Percentiles rank a stretch among this genome's conserved stretches.
These are phyloP conservation scores for Ophiostoma triangulosporum DNA, from an alignment of 2,329 filamentous ascomycete genomes.

Conservation along the genomic window DNA sequence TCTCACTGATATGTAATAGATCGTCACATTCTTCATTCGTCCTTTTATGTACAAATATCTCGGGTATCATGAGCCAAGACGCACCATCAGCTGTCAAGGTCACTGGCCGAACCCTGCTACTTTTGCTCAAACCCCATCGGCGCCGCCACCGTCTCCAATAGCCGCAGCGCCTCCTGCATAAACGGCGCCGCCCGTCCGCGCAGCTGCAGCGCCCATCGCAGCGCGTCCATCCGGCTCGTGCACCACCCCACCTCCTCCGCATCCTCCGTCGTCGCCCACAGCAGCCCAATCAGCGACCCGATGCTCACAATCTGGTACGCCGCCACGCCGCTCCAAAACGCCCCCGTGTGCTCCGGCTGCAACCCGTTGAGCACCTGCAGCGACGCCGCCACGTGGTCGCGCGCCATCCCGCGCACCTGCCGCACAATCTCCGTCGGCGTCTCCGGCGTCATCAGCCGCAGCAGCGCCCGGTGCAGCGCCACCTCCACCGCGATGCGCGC, in stretches of 20 bases:
- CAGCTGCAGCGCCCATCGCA: not conserved
- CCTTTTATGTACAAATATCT: no score
- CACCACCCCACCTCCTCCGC: slow-evolving; percentile 1
- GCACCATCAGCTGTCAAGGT: no score
- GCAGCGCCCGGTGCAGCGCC: slow-evolving; percentile 1
- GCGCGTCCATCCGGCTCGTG: slow-evolving; percentile 1
- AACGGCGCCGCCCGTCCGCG: not conserved
- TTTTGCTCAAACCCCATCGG: not conserved
- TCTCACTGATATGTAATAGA: no score
- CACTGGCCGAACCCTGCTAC: not conserved
- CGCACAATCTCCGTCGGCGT: not conserved
- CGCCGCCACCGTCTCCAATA: not conserved
- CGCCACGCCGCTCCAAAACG: not conserved
- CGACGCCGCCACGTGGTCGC: not conserved
- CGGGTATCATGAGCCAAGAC: not conserved
- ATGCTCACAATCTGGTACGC: slow-evolving; percentile 1
- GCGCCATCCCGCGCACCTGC: not conserved
- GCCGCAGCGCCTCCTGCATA: slow-evolving; percentile 1
- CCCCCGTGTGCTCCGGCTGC: slow-evolving; percentile 1
- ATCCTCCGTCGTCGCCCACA: slow-evolving; percentile 1
- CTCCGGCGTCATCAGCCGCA: not conserved
- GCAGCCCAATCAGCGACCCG: slow-evolving; percentile 1
- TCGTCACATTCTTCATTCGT: no score
- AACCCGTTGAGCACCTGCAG: not conserved
- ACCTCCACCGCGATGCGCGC: not conserved